Base-by-base conservation (phyloP, 2,329 filamentous ascomycete species). In the Aspergillus fischeri region DNA sequence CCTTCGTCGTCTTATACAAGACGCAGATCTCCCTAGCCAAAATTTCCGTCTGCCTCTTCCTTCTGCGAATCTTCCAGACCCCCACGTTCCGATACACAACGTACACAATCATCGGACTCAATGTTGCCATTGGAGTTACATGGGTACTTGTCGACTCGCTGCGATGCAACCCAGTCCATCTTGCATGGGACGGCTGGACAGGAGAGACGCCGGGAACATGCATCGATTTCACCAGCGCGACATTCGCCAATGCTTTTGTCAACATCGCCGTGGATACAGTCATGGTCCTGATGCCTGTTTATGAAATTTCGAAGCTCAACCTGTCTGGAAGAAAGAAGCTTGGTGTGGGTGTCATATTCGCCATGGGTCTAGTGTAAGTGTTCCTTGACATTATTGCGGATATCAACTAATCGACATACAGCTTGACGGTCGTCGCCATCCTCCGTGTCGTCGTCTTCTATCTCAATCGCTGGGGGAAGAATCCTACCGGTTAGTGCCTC, bases 381-480 rank as follows among this genome's bases (percentile, higher is more conserved):
- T 20, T 38, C 38, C 6, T 14, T 27, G 4, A 9, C 4, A 8
- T 2, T 14, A 28, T 47, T 20, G 5, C 9, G n/a, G 7, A 27
- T 11, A 8, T 20, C 2, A 4, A 14, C 25, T 64, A 27, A 61
- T 14, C 4, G 9, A 14, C 2, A 5, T n/a, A 8, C 11, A 68
- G 65, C 5, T 49, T 68, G 2, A 68, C 63, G 0, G 50, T 68
- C 27, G 62, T 68, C 24, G 65, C 63, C 7, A 65, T 68, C 11
- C 63, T 67, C 25, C 64, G 66, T 27, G 65, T 67, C 3, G 49
- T 69, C 9, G 64, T 69, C 2, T 68, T 69, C 55, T 69, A 61
- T 57, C 60, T 53, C 6, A 63, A 69, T 29, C 61, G 62, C 32
- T 66, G 61, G 65, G 61, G 60, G 3, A 11, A 27, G 8, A 68